Evolutionary conservation across 495 filamentous ascomycete genomes (phyloP).

Genomic region (Aspergillus coremiiformis): DNA sequence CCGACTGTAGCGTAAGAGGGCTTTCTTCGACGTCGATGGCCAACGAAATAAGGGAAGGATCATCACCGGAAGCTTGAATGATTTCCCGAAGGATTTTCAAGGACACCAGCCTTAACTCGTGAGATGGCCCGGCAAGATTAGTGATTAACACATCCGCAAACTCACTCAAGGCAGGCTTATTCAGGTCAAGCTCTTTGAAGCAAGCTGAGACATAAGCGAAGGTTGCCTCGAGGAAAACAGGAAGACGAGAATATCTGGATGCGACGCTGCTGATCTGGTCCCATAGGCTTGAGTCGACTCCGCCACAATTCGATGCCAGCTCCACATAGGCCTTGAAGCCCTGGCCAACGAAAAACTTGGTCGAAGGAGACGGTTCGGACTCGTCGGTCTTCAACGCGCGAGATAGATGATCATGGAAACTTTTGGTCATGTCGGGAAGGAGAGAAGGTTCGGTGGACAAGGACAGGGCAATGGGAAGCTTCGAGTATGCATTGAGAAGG

Average conservation of each 20-base stretch:
- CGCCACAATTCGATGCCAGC: constrained; percentile 21
- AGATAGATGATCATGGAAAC: constrained; percentile 29
- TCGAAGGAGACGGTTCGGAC: constrained; percentile 3
- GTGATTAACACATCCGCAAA: constrained; percentile 56
- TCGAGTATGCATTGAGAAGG: constrained; percentile 35
- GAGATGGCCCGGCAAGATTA: constrained; percentile 66
- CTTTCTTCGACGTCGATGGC: constrained; percentile 68
- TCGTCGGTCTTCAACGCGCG: constrained; percentile 17
- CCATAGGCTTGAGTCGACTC: constrained; percentile 47
- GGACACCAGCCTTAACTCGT: constrained; percentile 60
- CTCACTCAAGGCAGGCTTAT: constrained; percentile 41
- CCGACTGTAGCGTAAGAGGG: constrained; percentile 66
- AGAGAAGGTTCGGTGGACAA: constrained; percentile 30
- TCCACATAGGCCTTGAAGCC: constrained; percentile 44
- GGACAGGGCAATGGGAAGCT: constrained; percentile 31
- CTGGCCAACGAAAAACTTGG: constrained; percentile 34
- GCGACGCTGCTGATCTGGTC: constrained; percentile 54
- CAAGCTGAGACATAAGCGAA: constrained; percentile 50
- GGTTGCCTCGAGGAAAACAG: constrained; percentile 60
- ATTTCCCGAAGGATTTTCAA: constrained; percentile 54
- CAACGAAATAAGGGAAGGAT: constrained; percentile 36
- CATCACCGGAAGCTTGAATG: constrained; percentile 27
- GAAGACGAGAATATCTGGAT: constrained; percentile 51
- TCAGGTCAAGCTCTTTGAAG: constrained; percentile 32
- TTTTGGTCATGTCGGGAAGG: constrained; percentile 27